Evolutionary conservation across 1,139 yeast genomes (phyloP).

Genomic region (Pichia sp.): DNA sequence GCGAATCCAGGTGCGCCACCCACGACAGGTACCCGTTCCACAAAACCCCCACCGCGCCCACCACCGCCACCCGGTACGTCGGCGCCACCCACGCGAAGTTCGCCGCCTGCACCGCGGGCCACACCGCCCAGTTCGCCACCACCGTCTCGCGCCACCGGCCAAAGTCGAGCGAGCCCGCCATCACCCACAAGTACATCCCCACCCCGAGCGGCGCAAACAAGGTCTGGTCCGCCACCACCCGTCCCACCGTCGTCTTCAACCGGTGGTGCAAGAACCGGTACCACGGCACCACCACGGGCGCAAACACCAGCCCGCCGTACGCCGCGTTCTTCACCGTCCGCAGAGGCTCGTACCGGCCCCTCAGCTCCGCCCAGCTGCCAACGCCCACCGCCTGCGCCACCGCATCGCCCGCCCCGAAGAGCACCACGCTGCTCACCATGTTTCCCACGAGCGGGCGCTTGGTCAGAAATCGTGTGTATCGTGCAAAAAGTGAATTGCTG

Average conservation of each 20-base stretch:
- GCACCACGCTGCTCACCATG: not conserved
- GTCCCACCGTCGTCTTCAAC: not conserved
- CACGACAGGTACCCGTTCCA: constrained; percentile 70
- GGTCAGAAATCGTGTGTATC: not conserved
- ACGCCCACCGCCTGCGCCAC: not conserved
- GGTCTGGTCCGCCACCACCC: not conserved
- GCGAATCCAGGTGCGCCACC: not conserved
- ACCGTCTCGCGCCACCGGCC: constrained; percentile 57
- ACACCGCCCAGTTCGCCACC: constrained; percentile 68
- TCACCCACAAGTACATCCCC: constrained; percentile 57
- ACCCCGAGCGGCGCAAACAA: constrained; percentile 36
- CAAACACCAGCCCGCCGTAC: constrained; percentile 73
- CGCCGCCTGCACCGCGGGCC: constrained; percentile 76
- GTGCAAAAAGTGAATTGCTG: not conserved
- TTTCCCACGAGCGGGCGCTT: not conserved
- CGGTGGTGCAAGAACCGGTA: constrained; percentile 29
- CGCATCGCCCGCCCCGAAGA: not conserved
- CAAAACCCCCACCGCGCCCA: constrained; percentile 64
- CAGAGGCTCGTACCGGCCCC: constrained; percentile 31
- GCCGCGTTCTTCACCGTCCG: constrained; percentile 61
- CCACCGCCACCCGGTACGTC: constrained; percentile 59
- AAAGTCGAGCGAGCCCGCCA: constrained; percentile 46
- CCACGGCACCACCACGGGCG: constrained; percentile 71
- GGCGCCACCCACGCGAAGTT: constrained; percentile 67
- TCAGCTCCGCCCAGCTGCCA: not conserved